These are phyloP conservation scores for Trifolium repens DNA, from an alignment of 306 rosid genomes.

Conservation along the genomic window DNA sequence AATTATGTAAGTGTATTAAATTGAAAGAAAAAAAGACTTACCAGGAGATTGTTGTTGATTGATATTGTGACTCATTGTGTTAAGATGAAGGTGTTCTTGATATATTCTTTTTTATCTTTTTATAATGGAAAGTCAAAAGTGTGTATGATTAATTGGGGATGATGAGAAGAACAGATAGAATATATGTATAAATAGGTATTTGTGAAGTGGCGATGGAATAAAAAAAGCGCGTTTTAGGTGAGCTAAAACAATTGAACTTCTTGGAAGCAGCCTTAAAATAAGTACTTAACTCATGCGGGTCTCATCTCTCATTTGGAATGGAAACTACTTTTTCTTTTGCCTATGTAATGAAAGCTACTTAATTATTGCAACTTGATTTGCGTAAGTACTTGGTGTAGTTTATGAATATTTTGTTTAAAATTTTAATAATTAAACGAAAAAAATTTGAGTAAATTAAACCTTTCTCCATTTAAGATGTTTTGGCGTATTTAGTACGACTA, in stretches of 20 bases:
- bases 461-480: too few species aligned
- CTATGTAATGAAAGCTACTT: neutral
- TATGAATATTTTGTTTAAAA: too few species aligned
- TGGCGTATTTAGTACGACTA: too few species aligned
- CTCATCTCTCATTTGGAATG: neutral
- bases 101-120: neutral
- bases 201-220: neutral
- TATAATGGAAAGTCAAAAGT: neutral
- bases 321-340: constrained; percentile 5
- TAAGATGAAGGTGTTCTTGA: constrained; percentile 21
- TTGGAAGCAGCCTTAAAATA: constrained; percentile 16
- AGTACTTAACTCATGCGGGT: neutral
- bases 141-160: neutral
- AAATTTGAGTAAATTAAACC: too few species aligned
- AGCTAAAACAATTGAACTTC: neutral
- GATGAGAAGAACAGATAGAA: neutral
- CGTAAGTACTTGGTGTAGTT: too few species aligned
- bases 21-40: neutral
- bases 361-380: too few species aligned
- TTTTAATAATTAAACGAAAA: too few species aligned
- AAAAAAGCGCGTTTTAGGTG: constrained; percentile 39
- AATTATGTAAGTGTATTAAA: neutral
- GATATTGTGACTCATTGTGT: constrained; percentile 34
- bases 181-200: neutral
- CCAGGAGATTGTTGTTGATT: constrained; percentile 51